These are phyloP conservation scores for Yarrowia phangngaensis DNA, from an alignment of 805 yeast species.

Conservation along the genomic window DNA sequence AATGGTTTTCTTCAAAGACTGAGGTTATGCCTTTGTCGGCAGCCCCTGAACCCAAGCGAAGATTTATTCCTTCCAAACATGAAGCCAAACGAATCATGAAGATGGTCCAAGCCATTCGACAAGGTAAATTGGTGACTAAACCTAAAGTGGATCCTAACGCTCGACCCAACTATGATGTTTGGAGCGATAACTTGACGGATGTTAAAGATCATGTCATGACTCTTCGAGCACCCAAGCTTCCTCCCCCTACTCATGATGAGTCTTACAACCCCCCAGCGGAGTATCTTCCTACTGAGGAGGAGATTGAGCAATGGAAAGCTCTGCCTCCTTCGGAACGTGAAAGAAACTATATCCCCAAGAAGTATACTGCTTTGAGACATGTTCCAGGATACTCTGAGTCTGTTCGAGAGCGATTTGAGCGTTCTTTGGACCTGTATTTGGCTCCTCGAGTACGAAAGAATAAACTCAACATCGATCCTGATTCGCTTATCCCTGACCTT, in stretches of 20 bases:
- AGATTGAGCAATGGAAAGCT: conserved; percentile 63
- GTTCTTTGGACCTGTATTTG: conserved; percentile 86
- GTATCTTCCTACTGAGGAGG: conserved; percentile 77
- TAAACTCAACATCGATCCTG: conserved; percentile 92
- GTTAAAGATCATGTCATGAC: conserved; percentile 81
- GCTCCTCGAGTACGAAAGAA: conserved; percentile 95
- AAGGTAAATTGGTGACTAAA: conserved; percentile 86
- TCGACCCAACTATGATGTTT: conserved; percentile 63
- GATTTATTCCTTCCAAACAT: conserved; percentile 94
- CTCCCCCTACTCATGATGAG: conserved; percentile 96
- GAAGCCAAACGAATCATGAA: conserved; percentile 97
- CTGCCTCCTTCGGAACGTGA: conserved; percentile 75
- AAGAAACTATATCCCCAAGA: conserved; percentile 74
- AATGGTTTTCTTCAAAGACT: conserved; percentile 85
- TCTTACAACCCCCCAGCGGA: conserved; percentile 97
- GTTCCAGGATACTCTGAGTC: conserved; percentile 90
- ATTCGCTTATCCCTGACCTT: conserved; percentile 87
- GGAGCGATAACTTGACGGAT: conserved; percentile 67
- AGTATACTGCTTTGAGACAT: conserved; percentile 73
- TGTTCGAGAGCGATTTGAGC: conserved; percentile 86
- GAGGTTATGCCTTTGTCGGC: conserved; percentile 92
- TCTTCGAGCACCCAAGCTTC: conserved; percentile 87
- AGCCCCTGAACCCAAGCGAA: conserved; percentile 93
- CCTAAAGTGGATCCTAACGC: conserved; percentile 52
- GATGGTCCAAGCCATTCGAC: conserved; percentile 92